Conservation (phyloP, 1,284 basidiomycete species). For the Boletus semigastroideus region DNA sequence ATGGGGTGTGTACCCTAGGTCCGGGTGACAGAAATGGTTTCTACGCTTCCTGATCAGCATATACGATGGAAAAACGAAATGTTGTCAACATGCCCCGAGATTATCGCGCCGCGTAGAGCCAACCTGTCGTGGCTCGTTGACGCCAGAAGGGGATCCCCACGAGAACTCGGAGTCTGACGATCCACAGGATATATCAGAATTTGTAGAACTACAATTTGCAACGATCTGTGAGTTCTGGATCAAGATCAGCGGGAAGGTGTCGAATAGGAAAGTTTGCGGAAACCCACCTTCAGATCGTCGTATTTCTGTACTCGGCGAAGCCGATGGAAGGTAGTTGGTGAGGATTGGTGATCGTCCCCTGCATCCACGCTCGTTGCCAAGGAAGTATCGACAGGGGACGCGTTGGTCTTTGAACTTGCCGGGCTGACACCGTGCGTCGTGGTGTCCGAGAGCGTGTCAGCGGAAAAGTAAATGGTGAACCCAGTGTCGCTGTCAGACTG, state of each 20-base stretch:
- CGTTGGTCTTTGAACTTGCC: background rate
- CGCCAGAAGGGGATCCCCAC: background rate
- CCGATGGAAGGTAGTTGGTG: background rate
- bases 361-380: conserved; percentile 24
- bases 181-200: background rate
- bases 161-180: background rate
- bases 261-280: background rate
- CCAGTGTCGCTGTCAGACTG: conserved; percentile 1
- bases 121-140: background rate
- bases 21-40: background rate
- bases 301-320: conserved; percentile 22
- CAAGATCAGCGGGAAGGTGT: background rate
- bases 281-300: background rate
- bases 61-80: background rate
- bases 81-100: background rate
- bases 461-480: conserved; percentile 12
- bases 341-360: background rate
- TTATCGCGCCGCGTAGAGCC: background rate
- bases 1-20: background rate
- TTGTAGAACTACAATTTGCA: background rate
- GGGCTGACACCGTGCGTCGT: background rate
- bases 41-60: conserved; percentile 11
- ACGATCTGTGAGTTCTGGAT: background rate
- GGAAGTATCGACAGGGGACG: conserved; percentile 12
- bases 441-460: conserved; percentile 4